Evolutionary conservation across 2,329 filamentous ascomycete species (phyloP).

Genomic region (Pseudovirgaria hyperparasitica): DNA sequence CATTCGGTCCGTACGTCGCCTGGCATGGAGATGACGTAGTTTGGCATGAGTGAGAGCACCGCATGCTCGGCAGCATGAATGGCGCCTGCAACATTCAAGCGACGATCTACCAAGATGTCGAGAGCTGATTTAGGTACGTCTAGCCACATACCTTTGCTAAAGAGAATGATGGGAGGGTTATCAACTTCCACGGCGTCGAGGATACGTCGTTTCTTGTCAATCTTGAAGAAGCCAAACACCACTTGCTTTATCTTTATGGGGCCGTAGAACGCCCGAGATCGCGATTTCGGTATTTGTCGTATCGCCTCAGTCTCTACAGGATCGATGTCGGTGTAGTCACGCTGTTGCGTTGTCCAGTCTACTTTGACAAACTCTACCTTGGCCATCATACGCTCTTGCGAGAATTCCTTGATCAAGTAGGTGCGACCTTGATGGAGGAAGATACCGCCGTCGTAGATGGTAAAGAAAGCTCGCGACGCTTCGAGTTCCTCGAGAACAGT

Average conservation of each 20-base stretch:
- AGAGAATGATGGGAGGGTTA: conserved; percentile 77
- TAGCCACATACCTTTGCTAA: conserved; percentile 88
- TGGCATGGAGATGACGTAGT: conserved; percentile 78
- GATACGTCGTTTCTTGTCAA: conserved; percentile 75
- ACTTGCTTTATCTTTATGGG: conserved; percentile 74
- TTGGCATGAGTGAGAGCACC: conserved; percentile 73
- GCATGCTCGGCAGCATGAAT: conserved; percentile 96
- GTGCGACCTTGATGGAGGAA: conserved; percentile 93
- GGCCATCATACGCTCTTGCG: conserved; percentile 66
- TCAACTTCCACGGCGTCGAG: conserved; percentile 88
- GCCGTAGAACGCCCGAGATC: conserved; percentile 69
- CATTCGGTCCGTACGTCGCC: conserved; percentile 92
- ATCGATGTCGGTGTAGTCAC: conserved; percentile 90
- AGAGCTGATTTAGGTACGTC: conserved; percentile 73
- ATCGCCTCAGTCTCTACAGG: conserved; percentile 85
- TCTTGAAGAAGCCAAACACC: conserved; percentile 94
- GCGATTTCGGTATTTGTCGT: conserved; percentile 51
- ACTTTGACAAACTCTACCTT: conserved; percentile 82
- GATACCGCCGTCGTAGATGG: conserved; percentile 91
- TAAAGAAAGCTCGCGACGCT: conserved; percentile 87
- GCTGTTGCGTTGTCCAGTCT: conserved; percentile 87
- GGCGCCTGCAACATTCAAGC: conserved; percentile 71
- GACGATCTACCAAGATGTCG: conserved; percentile 58
- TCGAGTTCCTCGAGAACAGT: conserved; percentile 90
- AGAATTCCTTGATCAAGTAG: conserved; percentile 84